Base-by-base conservation (phyloP, 1,284 basidiomycete genomes). In the Rhodotorula sp. region DNA sequence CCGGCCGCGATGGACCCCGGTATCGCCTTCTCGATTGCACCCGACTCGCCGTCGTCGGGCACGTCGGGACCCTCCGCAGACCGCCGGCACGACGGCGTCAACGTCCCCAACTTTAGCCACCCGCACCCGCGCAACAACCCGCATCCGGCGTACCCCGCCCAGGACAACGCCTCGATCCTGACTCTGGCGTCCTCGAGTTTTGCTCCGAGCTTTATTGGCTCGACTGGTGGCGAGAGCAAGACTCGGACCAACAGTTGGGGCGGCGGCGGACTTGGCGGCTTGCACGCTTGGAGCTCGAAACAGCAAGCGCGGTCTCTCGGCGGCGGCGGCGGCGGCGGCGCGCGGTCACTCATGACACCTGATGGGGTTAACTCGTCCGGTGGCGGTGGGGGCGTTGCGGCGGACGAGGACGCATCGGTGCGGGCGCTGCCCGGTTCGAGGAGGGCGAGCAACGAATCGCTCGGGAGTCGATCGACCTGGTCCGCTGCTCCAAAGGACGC, bases 91-190 rank as follows among this genome's bases (percentile, higher is more conserved):
- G n/a, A n/a, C 38, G 31, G 34, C 18, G 55, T 90, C 91, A 1
- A 93, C 90, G 12, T 97, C 8, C 95, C 95, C 0, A 85, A 90
- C 55, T 92, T 95, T 80, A 92, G 93, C 0, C 84, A 88, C 12
- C 93, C 93, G 72, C 94, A 98, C 81, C 95, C 95, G 4, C 87
- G 92, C 64, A 93, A 97, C 82, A 98, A 98, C 80, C 95, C 95
- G 4, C 87, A 90, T 28, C 95, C 95, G 21, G 89, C 89, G 10
- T 92, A 90, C 2, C 89, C 92, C 16, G 95, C 95, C 0, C 84
- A 88, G 34, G 93, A 95, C 79, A 94, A 98, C 79, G 95, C 95
- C 1, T 94, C 91, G 6, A 84, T 95, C 62, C 84, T 97, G 59
- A 98, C 95, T 0, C 87, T 98, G 18, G 95, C 95, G 5, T 94